A percentile compares a stretch with the other conserved stretches of the same genome.
Conservation (phyloP, 805 yeast species). For the Kodamaea jinghongensis region DNA sequence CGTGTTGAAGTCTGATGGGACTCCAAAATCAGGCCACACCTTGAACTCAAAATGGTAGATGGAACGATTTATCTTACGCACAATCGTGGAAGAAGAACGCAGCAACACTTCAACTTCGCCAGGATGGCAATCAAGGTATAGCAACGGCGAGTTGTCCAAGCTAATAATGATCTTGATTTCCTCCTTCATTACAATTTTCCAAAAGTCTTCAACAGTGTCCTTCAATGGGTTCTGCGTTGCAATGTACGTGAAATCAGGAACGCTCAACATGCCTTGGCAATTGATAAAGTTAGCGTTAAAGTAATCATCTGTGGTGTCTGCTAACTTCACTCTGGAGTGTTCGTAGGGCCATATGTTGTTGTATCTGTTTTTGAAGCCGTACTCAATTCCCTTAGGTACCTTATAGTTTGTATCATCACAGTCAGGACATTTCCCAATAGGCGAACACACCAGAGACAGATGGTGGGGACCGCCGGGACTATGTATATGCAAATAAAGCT, state of each 20-base stretch:
- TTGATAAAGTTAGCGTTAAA: conserved; percentile 45
- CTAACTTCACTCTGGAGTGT: conserved; percentile 42
- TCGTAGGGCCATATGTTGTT: conserved; percentile 50
- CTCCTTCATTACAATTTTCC: conserved; percentile 38
- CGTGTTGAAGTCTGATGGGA: conserved; percentile 31
- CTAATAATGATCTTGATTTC: conserved; percentile 36
- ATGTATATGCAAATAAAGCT: conserved; percentile 6
- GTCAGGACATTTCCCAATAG: conserved; percentile 40
- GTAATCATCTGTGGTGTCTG: conserved; percentile 34
- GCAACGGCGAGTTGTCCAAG: conserved; percentile 25
- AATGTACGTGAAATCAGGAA: conserved; percentile 26
- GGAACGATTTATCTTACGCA: conserved; percentile 12
- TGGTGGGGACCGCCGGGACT: conserved; percentile 11
- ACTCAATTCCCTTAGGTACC: conserved; percentile 44
- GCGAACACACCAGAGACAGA: conserved; percentile 29
- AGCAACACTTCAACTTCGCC: conserved; percentile 8
- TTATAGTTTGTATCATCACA: conserved; percentile 40
- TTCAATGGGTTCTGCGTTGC: conserved; percentile 47
- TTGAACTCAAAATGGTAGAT: conserved; percentile 41
- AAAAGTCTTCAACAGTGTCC: conserved; percentile 43
- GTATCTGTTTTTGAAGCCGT: conserved; percentile 32
- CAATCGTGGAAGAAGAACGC: conserved; percentile 4
- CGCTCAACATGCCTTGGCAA: conserved; percentile 19
- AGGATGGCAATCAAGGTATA: conserved; percentile 16
- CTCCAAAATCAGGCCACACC: conserved; percentile 50